A percentile compares a stretch with the other conserved stretches of the same genome.
These are phyloP conservation scores for Raphanus hybrid DNA, from an alignment of 441 rosid species.

Conservation along the genomic window DNA sequence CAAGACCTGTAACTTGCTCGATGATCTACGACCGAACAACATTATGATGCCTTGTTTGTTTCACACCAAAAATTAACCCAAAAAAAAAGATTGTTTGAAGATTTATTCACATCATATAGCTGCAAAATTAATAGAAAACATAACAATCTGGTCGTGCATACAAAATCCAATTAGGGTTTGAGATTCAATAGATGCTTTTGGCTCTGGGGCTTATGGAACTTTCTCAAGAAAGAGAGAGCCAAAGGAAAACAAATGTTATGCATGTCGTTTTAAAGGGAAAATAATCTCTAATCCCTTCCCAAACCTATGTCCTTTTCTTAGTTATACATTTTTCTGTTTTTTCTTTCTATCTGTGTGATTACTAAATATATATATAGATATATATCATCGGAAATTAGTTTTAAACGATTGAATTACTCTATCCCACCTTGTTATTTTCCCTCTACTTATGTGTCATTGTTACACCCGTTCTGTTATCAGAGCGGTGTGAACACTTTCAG, in stretches of 20 bases:
- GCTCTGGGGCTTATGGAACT: constrained; percentile 45
- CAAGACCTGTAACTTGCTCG: constrained; percentile 44
- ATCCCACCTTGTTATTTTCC: not conserved
- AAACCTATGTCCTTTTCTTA: constrained; percentile 25
- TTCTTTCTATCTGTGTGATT: constrained; percentile 26
- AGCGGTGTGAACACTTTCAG: too few species aligned
- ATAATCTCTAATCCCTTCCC: constrained; percentile 19
- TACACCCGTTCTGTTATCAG: constrained; percentile 32
- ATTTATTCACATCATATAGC: constrained; percentile 28
- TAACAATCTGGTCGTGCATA: constrained; percentile 31
- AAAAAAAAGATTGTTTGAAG: constrained; percentile 18
- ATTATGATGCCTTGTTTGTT: constrained; percentile 36
- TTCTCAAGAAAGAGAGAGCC: constrained; percentile 62
- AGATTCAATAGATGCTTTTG: not conserved
- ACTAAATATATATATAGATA: constrained; percentile 17
- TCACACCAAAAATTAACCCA: not conserved
- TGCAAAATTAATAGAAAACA: constrained; percentile 24
- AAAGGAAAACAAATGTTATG: constrained; percentile 35
- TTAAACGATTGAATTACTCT: constrained; percentile 2
- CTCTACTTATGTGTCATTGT: constrained; percentile 14
- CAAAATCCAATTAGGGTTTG: constrained; percentile 37
- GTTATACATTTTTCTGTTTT: constrained; percentile 21
- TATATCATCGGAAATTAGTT: constrained; percentile 22
- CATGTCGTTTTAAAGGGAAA: constrained; percentile 40
- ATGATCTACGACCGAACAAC: constrained; percentile 55